Evolutionary conservation across 768 basidiomycete genomes (phyloP), one percentile per base, ranked within the genome.

Genomic region (Daedalea quercina): DNA sequence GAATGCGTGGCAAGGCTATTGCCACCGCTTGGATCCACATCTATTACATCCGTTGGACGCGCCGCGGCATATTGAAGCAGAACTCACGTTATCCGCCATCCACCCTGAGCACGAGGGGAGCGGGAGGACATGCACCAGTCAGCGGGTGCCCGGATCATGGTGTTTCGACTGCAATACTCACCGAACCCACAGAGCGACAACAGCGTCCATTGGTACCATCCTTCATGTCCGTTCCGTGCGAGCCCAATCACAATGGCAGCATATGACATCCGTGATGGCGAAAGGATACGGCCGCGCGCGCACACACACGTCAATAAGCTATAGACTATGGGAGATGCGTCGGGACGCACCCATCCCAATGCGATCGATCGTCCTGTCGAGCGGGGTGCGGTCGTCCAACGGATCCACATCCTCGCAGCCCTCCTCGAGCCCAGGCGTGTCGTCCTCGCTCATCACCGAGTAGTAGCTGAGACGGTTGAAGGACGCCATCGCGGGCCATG

Each of bases 1-100:
- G 95, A 22, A 99, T 87, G 44, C 95, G 77, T n/a, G 95, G 95
- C n/a, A 99, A 76, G 44, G 95, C 89, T 33, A 98, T 91, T 23
- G 95, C 90, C 3, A 88, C 70, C 12, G 89, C 87, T 77, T 94
- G 89, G 50, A 94, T 81, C 90, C 90, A 94, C 90, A 93, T 92
- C 91, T 94, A 65, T n/a, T 28, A 57, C 55, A 55, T 52, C 47
- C 51, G 66, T 73, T 58, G 71, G 57, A 49, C 35, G 46, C 49
- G 44, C 53, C 31, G 25, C 49, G 53, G 25, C n/a, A 37, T 25
- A 20, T 25, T 47, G 22, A 48, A 47, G 25, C 44, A 49, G 3
- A 6, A 61, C 76, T 64, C 64, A 93, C 91, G 67, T 94, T 94
- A 69, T 95, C 92, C 50, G 92, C 91, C 77, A 91, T 75, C 93